These are phyloP conservation scores for Globisporangium okanoganense DNA, from an alignment of 352 stramenopile species.

Conservation along the genomic window DNA sequence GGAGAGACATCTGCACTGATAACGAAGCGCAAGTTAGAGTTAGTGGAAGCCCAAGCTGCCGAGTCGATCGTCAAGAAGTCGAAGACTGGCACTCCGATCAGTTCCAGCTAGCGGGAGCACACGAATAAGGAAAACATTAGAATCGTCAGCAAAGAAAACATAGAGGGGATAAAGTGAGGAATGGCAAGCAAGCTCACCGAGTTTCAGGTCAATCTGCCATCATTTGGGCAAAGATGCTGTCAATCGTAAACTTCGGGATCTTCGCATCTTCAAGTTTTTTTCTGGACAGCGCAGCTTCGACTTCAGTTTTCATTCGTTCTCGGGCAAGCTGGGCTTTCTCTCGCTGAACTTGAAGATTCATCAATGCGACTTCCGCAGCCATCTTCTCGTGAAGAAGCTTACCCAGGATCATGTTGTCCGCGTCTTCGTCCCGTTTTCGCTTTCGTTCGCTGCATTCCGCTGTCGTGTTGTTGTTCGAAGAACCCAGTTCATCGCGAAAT, in stretches of 20 bases:
- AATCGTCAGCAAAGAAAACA: conserved; percentile 8
- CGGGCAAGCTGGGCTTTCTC: conserved; percentile 17
- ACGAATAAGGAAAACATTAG: conserved; percentile 9
- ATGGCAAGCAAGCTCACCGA: conserved; percentile 8
- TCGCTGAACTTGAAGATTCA: conserved; percentile 28
- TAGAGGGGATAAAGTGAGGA: conserved; percentile 13
- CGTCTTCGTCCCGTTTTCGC: conserved; percentile 10
- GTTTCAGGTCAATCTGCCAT: neutral
- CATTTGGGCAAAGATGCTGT: conserved; percentile 19
- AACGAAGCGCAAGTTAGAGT: conserved; percentile 60
- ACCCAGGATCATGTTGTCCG: conserved; percentile 19
- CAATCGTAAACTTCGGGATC: conserved; percentile 18
- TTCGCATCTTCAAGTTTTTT: conserved; percentile 30
- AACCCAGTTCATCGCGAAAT: conserved; percentile 26
- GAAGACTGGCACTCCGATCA: conserved; percentile 68
- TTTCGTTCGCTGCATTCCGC: conserved; percentile 7
- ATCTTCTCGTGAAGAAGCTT: conserved; percentile 17
- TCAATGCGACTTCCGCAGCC: conserved; percentile 12
- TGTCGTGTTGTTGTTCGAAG: conserved; percentile 19
- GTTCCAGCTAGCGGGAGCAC: conserved; percentile 39
- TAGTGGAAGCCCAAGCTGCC: conserved; percentile 42
- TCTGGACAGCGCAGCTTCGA: conserved; percentile 23
- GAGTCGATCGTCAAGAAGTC: conserved; percentile 71
- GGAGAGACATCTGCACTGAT: conserved; percentile 23
- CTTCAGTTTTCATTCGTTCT: conserved; percentile 31